A percentile compares a stretch with the other conserved stretches of the same genome.
Evolutionary conservation across 1,284 basidiomycete genomes (phyloP).

Genomic region (Apiotrichum mycotoxinovorans): DNA sequence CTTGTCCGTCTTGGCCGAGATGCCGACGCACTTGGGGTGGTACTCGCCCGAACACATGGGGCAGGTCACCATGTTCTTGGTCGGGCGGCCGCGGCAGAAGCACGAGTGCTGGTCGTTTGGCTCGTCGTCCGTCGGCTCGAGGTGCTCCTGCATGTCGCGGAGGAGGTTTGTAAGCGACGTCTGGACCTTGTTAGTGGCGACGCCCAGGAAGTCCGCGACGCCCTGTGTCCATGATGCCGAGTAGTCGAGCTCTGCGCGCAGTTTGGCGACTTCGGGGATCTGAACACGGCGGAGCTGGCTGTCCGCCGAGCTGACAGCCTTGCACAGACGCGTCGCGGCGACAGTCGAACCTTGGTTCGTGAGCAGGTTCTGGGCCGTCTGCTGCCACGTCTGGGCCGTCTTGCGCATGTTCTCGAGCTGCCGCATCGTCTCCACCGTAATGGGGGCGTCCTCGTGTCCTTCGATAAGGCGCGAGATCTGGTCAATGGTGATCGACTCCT

Average conservation of each 20-base stretch:
- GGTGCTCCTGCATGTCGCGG: slow-evolving; percentile 25
- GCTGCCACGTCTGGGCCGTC: slow-evolving; percentile 36
- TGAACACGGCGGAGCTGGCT: slow-evolving; percentile 26
- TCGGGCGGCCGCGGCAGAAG: slow-evolving; percentile 31
- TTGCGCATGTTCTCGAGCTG: slow-evolving; percentile 39
- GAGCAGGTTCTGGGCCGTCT: slow-evolving; percentile 25
- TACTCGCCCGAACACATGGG: slow-evolving; percentile 30
- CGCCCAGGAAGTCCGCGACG: slow-evolving; percentile 21
- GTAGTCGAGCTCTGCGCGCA: slow-evolving; percentile 36
- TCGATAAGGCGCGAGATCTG: slow-evolving; percentile 29
- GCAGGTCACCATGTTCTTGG: slow-evolving; percentile 34
- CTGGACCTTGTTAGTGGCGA: slow-evolving; percentile 18
- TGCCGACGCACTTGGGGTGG: slow-evolving; percentile 39
- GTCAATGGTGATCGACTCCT: slow-evolving; percentile 27
- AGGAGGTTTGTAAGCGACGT: slow-evolving; percentile 29
- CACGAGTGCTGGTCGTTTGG: slow-evolving; percentile 28
- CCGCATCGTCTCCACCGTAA: slow-evolving; percentile 30
- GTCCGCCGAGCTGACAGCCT: slow-evolving; percentile 26
- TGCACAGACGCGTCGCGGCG: slow-evolving; percentile 34
- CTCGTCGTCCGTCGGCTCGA: slow-evolving; percentile 31
- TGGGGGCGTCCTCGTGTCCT: slow-evolving; percentile 29
- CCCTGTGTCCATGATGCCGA: slow-evolving; percentile 28
- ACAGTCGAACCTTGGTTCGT: slow-evolving; percentile 20
- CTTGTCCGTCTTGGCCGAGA: slow-evolving; percentile 22
- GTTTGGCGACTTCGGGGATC: slow-evolving; percentile 37